phyloP scores from a whole-genome alignment of 148 eudicot genomes.

The Nepenthes mirabilis region DNA sequence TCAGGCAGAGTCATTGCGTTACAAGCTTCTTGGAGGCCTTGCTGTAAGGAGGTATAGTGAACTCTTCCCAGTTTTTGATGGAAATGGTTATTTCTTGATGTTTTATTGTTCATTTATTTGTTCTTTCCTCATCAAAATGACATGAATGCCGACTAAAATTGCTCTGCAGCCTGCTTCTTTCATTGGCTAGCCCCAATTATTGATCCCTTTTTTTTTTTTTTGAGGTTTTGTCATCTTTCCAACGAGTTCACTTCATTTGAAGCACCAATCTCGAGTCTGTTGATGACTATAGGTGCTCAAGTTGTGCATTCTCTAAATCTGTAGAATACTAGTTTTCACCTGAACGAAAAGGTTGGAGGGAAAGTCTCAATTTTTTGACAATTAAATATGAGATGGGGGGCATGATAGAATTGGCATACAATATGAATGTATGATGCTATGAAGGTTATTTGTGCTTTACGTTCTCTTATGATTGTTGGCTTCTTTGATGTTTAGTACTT shows the following conservation, averaged over 20 bases:
- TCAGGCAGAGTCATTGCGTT: constrained; percentile 53
- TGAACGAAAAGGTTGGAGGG: constrained; percentile 5
- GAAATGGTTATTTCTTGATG: background rate
- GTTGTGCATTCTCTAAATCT: background rate
- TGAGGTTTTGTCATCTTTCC: constrained; percentile 10
- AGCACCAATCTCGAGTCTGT: constrained; percentile 11
- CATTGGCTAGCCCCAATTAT: too few relatives aligned
- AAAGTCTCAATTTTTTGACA: background rate
- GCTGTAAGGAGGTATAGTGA: constrained; percentile 42
- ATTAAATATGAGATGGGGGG: too few relatives aligned
- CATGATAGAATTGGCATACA: too few relatives aligned
- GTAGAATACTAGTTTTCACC: background rate
- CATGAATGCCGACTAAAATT: too few relatives aligned
- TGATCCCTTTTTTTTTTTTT: background rate
- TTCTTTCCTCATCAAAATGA: too few relatives aligned
- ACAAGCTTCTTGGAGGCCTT: constrained; percentile 55
- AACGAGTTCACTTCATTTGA: constrained; percentile 4
- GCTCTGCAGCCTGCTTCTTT: too few relatives aligned
- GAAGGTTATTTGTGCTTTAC: too few relatives aligned
- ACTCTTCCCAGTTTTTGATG: background rate
- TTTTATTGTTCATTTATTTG: background rate
- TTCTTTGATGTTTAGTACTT: too few relatives aligned
- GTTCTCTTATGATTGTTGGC: too few relatives aligned
- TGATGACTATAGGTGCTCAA: constrained; percentile 10
- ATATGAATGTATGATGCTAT: too few relatives aligned